Evolutionary conservation across 495 filamentous ascomycete species (phyloP).

Genomic region (Pyrenopolyporus hunteri): DNA sequence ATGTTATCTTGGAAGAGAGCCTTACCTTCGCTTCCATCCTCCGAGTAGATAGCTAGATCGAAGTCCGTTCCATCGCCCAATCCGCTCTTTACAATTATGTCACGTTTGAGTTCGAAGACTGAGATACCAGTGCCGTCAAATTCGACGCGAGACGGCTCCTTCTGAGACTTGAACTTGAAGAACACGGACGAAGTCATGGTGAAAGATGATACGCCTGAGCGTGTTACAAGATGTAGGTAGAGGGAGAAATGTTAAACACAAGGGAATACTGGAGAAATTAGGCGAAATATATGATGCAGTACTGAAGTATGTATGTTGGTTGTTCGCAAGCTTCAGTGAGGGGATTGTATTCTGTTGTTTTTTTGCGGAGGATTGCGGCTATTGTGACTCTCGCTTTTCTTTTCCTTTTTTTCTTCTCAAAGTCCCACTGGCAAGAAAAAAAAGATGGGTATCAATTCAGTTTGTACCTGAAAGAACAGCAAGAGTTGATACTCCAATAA

Average conservation of each 20-base stretch:
- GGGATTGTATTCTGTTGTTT: constrained; percentile 41
- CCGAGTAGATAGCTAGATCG: constrained; percentile 89
- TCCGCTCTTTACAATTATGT: constrained; percentile 92
- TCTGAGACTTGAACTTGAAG: constrained; percentile 99
- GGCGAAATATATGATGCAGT: constrained; percentile 34
- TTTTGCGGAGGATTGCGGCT: constrained; percentile 33
- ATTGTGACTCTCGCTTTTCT: constrained; percentile 43
- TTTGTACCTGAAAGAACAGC: constrained; percentile 59
- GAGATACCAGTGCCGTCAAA: constrained; percentile 99
- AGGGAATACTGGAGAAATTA: constrained; percentile 45
- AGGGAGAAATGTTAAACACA: not conserved
- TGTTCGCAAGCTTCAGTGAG: constrained; percentile 31
- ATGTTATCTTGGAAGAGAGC: constrained; percentile 18
- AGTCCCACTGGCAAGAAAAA: constrained; percentile 43
- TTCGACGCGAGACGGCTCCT: constrained; percentile 89
- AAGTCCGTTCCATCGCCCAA: constrained; percentile 97
- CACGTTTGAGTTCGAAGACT: constrained; percentile 96
- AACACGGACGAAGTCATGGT: constrained; percentile 97
- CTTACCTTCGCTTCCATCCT: constrained; percentile 92
- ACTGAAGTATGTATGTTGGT: constrained; percentile 14
- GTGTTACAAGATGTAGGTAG: constrained; percentile 26
- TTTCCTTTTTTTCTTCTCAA: constrained; percentile 49
- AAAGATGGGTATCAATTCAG: constrained; percentile 63
- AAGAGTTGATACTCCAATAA: constrained; percentile 40
- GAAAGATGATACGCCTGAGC: constrained; percentile 29